These are phyloP conservation scores for Saccharomycopsis phalli DNA, from an alignment of 1,139 yeast species.

Conservation along the genomic window DNA sequence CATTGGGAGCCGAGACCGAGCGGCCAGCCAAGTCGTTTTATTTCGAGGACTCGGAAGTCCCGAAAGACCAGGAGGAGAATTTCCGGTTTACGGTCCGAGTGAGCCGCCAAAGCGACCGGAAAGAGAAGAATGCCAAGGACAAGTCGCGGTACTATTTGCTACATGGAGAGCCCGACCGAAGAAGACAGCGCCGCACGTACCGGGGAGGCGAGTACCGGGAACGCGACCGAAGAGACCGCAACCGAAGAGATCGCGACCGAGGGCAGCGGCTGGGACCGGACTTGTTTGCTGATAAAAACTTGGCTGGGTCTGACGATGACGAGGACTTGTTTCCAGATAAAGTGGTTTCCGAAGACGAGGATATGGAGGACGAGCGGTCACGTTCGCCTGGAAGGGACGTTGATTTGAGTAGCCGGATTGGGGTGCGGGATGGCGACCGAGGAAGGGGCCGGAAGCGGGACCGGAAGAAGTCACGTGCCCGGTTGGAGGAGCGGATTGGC, in stretches of 20 bases:
- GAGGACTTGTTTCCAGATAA: slow-evolving; percentile 26
- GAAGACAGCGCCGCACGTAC: slow-evolving; percentile 24
- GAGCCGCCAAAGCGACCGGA: slow-evolving; percentile 46
- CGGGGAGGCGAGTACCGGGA: slow-evolving; percentile 12
- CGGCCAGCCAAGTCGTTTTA: slow-evolving; percentile 24
- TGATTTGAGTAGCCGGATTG: slow-evolving; percentile 1
- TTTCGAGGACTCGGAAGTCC: slow-evolving; percentile 27
- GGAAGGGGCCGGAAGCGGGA: background rate
- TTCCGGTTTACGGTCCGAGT: slow-evolving; percentile 39
- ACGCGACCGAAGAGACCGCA: slow-evolving; percentile 2
- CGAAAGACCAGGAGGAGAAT: slow-evolving; percentile 39
- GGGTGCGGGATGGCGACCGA: no score
- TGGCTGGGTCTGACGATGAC: slow-evolving; percentile 22
- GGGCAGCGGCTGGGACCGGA: slow-evolving; percentile 22
- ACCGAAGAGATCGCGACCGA: slow-evolving; percentile 17
- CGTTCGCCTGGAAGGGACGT: background rate
- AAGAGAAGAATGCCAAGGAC: slow-evolving; percentile 49
- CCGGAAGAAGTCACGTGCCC: background rate
- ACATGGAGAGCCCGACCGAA: slow-evolving; percentile 66
- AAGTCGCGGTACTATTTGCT: slow-evolving; percentile 59
- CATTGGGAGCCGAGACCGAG: slow-evolving; percentile 20
- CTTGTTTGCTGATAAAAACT: slow-evolving; percentile 16
- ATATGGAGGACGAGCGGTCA: background rate
- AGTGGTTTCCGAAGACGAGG: slow-evolving; percentile 3
- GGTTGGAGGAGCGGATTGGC: background rate